Base-by-base conservation (phyloP, 177 flowering plant species). In the Vitis hybrid region DNA sequence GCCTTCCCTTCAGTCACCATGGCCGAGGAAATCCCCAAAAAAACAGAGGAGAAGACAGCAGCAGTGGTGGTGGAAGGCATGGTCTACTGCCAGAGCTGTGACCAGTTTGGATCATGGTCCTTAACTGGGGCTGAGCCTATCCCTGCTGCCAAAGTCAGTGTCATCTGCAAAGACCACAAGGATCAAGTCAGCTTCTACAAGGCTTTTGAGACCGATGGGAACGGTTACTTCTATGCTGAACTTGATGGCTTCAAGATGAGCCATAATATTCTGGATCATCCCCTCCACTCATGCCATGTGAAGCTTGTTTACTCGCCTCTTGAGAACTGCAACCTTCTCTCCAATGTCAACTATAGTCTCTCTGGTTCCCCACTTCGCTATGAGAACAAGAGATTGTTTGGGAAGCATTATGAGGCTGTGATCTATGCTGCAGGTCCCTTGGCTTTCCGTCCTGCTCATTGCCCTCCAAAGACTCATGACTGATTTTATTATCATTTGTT, bases 21-120 rank as follows among this genome's bases (percentile, higher is more conserved):
- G 26, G 0, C 58, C 49, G 76, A 64, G 48, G 22, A 74, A 9
- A 61, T 60, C 55, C 57, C 81, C 16, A 22, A 63, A 48, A 65
- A 60, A 57, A 53, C 64, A 12, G 56, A 48, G 10, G 79, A 66
- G 29, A 81, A 82, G 69, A 67, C 68, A 39, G 61, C 70, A 0
- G 85, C 81, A 1, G 87, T 90, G 65, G 95, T 80, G 11, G 90
- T 92, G 3, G 97, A 91, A 82, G 97, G 97, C 57, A 71, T 86
- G 70, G 92, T 93, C 29, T 89, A 85, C 77, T 90, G 98, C 86
- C 94, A 91, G 69, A 84, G 86, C 79, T 93, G 98, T 52, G 63
- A 86, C 9, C 48, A 58, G 5, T 55, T 45, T 1, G 90, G 91
- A 12, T 69, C 89, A 13, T 85, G 91, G 97, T 84, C 89, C 2